Evolutionary conservation across 1,139 yeast species (phyloP).

Genomic region (Geotrichum phurueaensis): DNA sequence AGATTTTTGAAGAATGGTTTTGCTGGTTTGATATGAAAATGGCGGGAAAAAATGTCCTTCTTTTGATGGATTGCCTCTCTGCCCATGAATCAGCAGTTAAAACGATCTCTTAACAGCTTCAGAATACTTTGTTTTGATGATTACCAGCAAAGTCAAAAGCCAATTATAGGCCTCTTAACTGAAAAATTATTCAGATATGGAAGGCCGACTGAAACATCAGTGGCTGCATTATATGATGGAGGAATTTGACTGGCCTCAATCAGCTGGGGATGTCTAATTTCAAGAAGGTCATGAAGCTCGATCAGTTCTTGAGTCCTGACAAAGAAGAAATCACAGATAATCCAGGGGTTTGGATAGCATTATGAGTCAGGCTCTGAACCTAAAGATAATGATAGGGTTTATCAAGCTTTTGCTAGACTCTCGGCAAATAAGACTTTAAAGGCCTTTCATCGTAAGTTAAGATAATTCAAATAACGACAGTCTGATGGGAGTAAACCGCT

Average conservation of each 20-base stretch:
- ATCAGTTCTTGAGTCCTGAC: conserved; percentile 2
- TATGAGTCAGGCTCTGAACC: conserved; percentile 1
- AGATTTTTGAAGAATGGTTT: not conserved
- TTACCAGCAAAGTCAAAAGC: not conserved
- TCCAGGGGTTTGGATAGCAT: conserved; percentile 1
- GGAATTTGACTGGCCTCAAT: conserved; percentile 16
- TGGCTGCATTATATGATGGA: not conserved
- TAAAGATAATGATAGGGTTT: conserved; percentile 1
- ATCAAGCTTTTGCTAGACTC: not conserved
- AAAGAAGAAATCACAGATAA: conserved; percentile 9
- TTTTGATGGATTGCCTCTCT: not conserved
- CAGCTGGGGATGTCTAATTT: not conserved
- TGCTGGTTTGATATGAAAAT: not conserved
- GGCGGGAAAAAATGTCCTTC: not conserved
- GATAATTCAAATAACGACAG: conserved; percentile 4
- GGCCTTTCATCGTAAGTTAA: not conserved
- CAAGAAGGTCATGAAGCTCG: not conserved
- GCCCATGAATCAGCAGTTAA: not conserved
- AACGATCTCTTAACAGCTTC: not conserved
- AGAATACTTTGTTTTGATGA: not conserved
- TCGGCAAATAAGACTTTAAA: conserved; percentile 3
- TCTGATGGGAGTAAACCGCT: not conserved
- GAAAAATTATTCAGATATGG: not conserved
- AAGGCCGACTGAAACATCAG: conserved; percentile 30
- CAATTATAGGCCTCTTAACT: not conserved